These are phyloP conservation scores for Dictyostelium citrinum DNA, from an alignment of 78 protist species.

Conservation along the genomic window DNA sequence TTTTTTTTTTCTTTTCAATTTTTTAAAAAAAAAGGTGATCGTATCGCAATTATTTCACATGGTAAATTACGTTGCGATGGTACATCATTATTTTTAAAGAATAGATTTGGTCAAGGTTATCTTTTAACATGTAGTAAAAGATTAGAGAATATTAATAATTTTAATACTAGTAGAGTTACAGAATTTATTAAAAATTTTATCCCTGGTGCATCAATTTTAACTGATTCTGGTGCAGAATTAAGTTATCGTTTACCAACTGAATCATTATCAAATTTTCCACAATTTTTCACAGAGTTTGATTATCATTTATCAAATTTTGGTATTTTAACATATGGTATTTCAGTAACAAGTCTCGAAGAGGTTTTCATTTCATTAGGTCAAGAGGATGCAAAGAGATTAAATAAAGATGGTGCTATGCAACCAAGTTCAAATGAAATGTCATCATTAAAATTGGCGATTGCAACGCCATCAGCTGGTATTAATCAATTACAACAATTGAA, in stretches of 20 bases:
- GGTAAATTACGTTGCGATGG: slow-evolving; percentile 88
- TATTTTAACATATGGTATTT: slow-evolving; percentile 28
- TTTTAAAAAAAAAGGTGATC: no score
- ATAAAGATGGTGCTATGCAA: background rate
- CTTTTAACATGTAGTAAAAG: slow-evolving; percentile 24
- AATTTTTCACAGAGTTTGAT: slow-evolving; percentile 38
- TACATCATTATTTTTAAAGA: slow-evolving; percentile 43
- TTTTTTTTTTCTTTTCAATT: no score
- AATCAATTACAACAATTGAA: slow-evolving; percentile 3
- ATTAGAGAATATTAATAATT: background rate
- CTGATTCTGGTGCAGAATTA: slow-evolving; percentile 52
- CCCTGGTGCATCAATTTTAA: slow-evolving; percentile 18
- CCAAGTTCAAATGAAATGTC: background rate
- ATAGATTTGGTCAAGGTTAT: slow-evolving; percentile 88
- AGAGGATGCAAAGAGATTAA: background rate
- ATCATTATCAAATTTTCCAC: background rate
- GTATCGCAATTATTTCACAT: slow-evolving; percentile 92
- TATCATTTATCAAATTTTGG: background rate
- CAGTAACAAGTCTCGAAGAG: slow-evolving; percentile 50
- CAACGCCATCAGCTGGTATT: background rate
- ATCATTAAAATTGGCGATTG: background rate
- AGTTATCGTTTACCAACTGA: slow-evolving; percentile 20
- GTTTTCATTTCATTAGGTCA: slow-evolving; percentile 46
- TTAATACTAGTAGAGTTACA: background rate
- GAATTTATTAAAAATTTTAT: slow-evolving; percentile 10